Base-by-base conservation (phyloP, 2,329 filamentous ascomycete genomes). In the Sordariomycetes sp. region DNA sequence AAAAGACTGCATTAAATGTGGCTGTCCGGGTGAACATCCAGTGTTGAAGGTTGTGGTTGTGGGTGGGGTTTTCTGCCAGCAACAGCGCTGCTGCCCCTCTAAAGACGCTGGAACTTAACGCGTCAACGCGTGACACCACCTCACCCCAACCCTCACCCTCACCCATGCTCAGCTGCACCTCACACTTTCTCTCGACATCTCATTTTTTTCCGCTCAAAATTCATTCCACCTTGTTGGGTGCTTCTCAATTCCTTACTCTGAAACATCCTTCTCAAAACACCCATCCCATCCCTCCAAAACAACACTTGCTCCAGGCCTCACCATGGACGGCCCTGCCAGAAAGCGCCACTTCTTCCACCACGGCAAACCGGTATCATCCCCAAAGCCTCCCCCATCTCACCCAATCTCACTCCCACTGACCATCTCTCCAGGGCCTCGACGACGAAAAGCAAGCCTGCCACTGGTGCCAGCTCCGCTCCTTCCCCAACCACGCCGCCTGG, bases 381-480 rank as follows among this genome's bases (percentile, higher is more conserved):
- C 12, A 32, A 10, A 18, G 12, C 35, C 20, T 4, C 22, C 46
- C 5, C 4, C 28, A 18, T 52, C 20, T 48, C 53, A 3, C 18
- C 34, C 25, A 16, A 8, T 16, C 7, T 22, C 7, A 2, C 7
- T 46, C 16, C 56, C 62, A 35, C 61, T 53, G 32, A 53, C 8
- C 25, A 18, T 5, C 20, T 20, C 46, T 6, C n/a, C 60, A 77
- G 72, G 67, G 68, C 51, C 63, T 64, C 18, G 64, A 71, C 20
- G 68, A 68, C 4, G 75, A 79, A 55, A 73, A 73, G 55, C 58
- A 64, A 1, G 62, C 66, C n/a, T 86, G 83, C 62, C 82, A 86
- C 63, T 83, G 75, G 72, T 87, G 83, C 64, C 83, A 86, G 66
- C 72, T 86, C 37, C 77, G 79, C 7, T 69, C 72, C 1, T 84